phyloP scores from a whole-genome alignment of 2,329 filamentous ascomycete genomes.

The Thermothelomyces thermophilus region DNA sequence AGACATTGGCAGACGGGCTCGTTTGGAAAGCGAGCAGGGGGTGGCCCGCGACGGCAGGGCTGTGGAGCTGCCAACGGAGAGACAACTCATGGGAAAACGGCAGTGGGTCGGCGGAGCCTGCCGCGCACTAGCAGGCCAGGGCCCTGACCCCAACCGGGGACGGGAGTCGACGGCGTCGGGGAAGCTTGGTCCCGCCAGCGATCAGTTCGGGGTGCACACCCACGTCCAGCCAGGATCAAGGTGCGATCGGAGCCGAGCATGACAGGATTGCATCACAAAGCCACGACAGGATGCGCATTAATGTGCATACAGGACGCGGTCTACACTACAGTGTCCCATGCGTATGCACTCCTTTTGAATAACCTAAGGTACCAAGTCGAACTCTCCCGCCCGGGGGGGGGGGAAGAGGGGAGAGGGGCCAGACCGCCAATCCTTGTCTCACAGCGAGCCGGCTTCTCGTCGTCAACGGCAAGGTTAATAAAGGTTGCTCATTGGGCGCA shows the following conservation, averaged over 20 bases:
- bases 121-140: background rate
- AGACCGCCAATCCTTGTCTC: slow-evolving; percentile 19
- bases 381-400: no score
- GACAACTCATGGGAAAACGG: slow-evolving; percentile 9
- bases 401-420: no score
- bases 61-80: slow-evolving; percentile 9
- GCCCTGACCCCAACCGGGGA: background rate
- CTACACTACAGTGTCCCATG: no score
- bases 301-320: no score
- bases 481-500: slow-evolving; percentile 16
- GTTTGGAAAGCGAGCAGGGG: background rate
- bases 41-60: background rate
- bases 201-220: background rate
- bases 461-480: slow-evolving; percentile 22
- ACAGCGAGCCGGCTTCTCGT: slow-evolving; percentile 13
- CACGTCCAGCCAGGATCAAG: slow-evolving; percentile 1
- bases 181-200: background rate
- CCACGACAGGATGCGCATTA: slow-evolving; percentile 3
- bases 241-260: background rate
- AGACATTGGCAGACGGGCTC: slow-evolving; percentile 3
- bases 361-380: no score
- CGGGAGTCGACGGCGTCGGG: background rate
- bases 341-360: no score
- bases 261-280: slow-evolving; percentile 1
- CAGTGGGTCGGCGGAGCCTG: slow-evolving; percentile 4